Conservation (phyloP, 805 yeast genomes). For the Brettanomyces naardenensis region DNA sequence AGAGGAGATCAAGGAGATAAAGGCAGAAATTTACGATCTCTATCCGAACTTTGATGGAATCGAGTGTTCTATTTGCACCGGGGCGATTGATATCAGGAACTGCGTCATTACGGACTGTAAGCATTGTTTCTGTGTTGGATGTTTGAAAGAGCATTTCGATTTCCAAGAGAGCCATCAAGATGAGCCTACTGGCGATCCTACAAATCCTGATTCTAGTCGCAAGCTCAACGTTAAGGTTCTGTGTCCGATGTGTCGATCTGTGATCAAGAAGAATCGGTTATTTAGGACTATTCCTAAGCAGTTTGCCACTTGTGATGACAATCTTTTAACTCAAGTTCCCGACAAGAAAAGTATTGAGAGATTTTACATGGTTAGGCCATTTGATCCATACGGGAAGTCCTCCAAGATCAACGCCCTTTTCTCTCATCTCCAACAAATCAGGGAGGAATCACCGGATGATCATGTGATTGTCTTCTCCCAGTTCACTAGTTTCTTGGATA, state of each 20-base stretch:
- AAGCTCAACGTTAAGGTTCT: conserved; percentile 35
- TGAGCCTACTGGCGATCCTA: too few species aligned
- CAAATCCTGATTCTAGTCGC: too few species aligned
- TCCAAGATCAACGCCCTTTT: conserved; percentile 68
- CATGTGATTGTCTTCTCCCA: conserved; percentile 88
- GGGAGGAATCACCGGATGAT: conserved; percentile 51
- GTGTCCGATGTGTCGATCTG: conserved; percentile 73
- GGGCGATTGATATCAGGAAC: conserved; percentile 47
- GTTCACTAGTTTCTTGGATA: conserved; percentile 73
- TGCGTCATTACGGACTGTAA: conserved; percentile 63
- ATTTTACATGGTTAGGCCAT: conserved; percentile 29
- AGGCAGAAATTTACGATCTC: conserved; percentile 23
- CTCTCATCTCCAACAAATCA: conserved; percentile 45
- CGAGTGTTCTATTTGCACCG: conserved; percentile 82
- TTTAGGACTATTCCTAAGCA: conserved; percentile 29
- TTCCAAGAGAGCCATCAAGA: conserved; percentile 35
- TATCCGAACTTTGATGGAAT: conserved; percentile 33
- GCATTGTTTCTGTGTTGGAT: conserved; percentile 69
- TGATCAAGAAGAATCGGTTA: conserved; percentile 41
- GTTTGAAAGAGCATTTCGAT: conserved; percentile 67
- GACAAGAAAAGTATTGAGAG: background rate
- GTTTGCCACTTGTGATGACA: conserved; percentile 20
- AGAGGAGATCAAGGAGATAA: conserved; percentile 19
- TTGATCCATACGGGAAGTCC: conserved; percentile 49
- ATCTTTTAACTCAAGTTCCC: conserved; percentile 3